Conservation (phyloP, 2,329 filamentous ascomycete genomes). For the Metarhizium robertsii region DNA sequence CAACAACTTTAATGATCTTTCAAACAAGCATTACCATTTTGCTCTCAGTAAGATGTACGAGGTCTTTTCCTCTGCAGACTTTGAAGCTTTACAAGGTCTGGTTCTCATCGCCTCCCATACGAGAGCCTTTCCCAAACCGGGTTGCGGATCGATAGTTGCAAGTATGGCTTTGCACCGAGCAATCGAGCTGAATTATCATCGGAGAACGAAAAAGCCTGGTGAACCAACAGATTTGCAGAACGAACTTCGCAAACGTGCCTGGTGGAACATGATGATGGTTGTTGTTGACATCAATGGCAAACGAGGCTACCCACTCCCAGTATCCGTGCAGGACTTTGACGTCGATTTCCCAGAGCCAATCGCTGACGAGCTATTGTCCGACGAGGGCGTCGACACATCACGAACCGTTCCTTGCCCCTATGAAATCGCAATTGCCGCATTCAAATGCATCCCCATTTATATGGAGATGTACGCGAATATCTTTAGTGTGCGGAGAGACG, state of each 20-base stretch:
- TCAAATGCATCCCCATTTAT: conserved; percentile 56
- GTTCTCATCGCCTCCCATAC: conserved; percentile 63
- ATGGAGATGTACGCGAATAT: conserved; percentile 68
- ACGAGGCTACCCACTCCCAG: conserved; percentile 67
- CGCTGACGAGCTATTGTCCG: conserved; percentile 59
- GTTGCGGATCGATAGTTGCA: conserved; percentile 60
- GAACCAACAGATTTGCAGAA: conserved; percentile 50
- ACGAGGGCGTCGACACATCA: conserved; percentile 50
- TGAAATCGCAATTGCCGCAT: conserved; percentile 54
- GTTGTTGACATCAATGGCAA: conserved; percentile 64
- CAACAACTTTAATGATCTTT: conserved; percentile 49
- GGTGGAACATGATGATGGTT: conserved; percentile 63
- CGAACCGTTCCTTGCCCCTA: conserved; percentile 54
- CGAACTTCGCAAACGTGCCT: conserved; percentile 68
- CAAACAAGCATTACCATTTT: conserved; percentile 73
- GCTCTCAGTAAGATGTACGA: conserved; percentile 60
- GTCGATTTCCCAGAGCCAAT: conserved; percentile 65
- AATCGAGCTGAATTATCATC: conserved; percentile 67
- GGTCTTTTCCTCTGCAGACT: conserved; percentile 49
- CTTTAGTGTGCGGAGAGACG: conserved; percentile 59
- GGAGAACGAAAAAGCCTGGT: conserved; percentile 47
- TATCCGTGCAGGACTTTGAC: conserved; percentile 67
- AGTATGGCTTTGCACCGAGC: conserved; percentile 58
- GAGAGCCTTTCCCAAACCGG: conserved; percentile 70
- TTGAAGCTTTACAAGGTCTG: conserved; percentile 64